phyloP scores from a whole-genome alignment of 2,329 filamentous ascomycete genomes.

The Fusarium sp. region DNA sequence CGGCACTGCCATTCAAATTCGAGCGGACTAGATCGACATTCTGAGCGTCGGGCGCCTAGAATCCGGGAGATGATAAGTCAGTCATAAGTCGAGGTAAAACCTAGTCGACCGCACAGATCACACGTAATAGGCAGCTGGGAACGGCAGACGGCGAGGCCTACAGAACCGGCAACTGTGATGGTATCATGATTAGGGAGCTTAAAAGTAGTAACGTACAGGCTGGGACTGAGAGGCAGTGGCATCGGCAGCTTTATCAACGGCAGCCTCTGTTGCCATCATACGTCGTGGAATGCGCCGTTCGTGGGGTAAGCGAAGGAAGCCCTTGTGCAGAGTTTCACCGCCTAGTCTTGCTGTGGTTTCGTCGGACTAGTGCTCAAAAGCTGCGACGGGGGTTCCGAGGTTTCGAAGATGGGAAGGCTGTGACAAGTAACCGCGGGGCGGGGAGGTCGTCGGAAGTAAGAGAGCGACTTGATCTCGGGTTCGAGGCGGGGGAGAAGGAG shows the following conservation, averaged over 20 bases:
- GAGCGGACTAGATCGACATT: constrained; percentile 64
- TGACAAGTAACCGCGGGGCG: constrained; percentile 43
- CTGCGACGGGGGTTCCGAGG: constrained; percentile 23
- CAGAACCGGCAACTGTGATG: neutral
- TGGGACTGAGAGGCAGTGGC: constrained; percentile 65
- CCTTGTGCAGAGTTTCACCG: constrained; percentile 44
- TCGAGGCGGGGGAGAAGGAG: constrained; percentile 14
- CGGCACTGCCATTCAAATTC: constrained; percentile 66
- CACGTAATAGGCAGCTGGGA: neutral
- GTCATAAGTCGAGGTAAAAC: constrained; percentile 22
- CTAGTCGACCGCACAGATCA: neutral
- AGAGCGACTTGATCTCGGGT: constrained; percentile 25
- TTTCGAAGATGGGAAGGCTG: constrained; percentile 33
- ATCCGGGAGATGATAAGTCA: constrained; percentile 30
- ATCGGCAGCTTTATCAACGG: constrained; percentile 68
- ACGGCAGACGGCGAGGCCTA: neutral
- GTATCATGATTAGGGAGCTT: neutral
- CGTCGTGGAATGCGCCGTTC: constrained; percentile 63
- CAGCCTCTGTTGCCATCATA: constrained; percentile 78
- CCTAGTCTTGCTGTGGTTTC: constrained; percentile 38
- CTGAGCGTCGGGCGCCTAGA: constrained; percentile 58
- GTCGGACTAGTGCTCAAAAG: constrained; percentile 37
- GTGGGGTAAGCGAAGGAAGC: constrained; percentile 49
- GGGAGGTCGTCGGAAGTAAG: constrained; percentile 27
- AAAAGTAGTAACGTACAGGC: constrained; percentile 58